phyloP scores from a whole-genome alignment of 116 monocot genomes.

The Trichopus zeylanicus region DNA sequence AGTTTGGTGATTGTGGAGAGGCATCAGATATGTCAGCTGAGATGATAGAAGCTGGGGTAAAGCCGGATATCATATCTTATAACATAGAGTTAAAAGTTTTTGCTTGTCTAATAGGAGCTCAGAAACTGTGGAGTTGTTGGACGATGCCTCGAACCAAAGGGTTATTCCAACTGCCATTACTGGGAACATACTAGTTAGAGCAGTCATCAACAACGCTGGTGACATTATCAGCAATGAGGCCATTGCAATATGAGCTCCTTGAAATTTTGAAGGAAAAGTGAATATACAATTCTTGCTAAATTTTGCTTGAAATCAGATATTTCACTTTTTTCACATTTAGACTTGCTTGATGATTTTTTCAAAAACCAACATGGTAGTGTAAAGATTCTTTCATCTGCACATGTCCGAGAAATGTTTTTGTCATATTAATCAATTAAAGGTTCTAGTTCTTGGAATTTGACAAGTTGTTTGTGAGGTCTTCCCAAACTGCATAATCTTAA shows the following conservation, averaged over 20 bases:
- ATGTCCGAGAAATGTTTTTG: too few species aligned
- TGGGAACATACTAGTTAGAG: slow-evolving; percentile 74
- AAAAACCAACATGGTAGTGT: too few species aligned
- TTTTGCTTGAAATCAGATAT: too few species aligned
- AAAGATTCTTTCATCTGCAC: too few species aligned
- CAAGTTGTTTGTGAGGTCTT: too few species aligned
- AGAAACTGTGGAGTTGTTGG: slow-evolving; percentile 49
- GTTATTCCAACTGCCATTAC: slow-evolving; percentile 60
- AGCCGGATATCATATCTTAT: slow-evolving; percentile 77
- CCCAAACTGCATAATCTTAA: too few species aligned
- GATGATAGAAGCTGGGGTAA: slow-evolving; percentile 60
- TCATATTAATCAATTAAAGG: too few species aligned
- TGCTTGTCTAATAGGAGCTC: slow-evolving; percentile 46
- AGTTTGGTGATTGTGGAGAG: slow-evolving; percentile 37
- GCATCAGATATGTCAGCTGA: slow-evolving; percentile 56
- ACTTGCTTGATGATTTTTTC: too few species aligned
- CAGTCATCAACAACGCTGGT: slow-evolving; percentile 35
- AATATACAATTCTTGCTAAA: too few species aligned
- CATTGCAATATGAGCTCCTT: neutral
- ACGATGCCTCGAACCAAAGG: slow-evolving; percentile 35
- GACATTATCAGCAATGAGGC: neutral
- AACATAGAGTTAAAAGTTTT: slow-evolving; percentile 75
- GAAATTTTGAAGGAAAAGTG: neutral
- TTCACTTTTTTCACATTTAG: too few species aligned
- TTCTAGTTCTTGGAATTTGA: too few species aligned